Base-by-base conservation (phyloP, 192 early-diverging fungal genomes). In the Podila epicladia region DNA sequence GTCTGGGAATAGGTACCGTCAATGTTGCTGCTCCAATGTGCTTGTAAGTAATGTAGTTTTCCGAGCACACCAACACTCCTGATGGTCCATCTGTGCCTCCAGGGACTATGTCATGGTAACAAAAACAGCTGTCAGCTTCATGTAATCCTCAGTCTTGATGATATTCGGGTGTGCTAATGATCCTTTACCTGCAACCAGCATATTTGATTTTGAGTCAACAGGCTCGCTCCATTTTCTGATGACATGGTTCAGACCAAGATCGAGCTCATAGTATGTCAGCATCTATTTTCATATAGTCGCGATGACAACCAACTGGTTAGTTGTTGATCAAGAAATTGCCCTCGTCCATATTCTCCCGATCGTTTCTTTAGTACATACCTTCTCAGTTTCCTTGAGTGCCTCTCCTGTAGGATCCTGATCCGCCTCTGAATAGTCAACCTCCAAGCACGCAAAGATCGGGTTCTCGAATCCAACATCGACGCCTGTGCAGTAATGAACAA, bases 391-490 rank as follows among this genome's bases (percentile, higher is more conserved):
- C 58, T 87, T 85, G 74, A 90, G 88, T 13, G 90, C 92, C 67
- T 93, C 91, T 9, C 90, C 93, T 12, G 89, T 86, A 20, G 91
- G 87, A 82, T 94, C 94, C 51, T 90, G 83, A 77, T 96, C 96
- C 7, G 90, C 90, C 50, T 95, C 97, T 24, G 87, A 86, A 73
- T 95, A 96, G 80, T 92, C 92, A 1, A 91, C 87, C 79, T 99
- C 98, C 51, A 99, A 78, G 59, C 93, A 92, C 1, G 97, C 98
- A 88, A 99, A 99, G 48, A 97, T 88, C 12, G 98, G 98, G 82
- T 99, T 99, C 70, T 99, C 98, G 72, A 95, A 99, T 0, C 97
- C 98, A 29, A 99, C 97, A 83, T 99, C 98, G 13, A 98, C 91
- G 31, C 93, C 97, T 26, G 94, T 92, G 65, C 93, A 85, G 72